Evolutionary conservation across 768 basidiomycete species (phyloP).

Genomic region (Termitomyces sp.): DNA sequence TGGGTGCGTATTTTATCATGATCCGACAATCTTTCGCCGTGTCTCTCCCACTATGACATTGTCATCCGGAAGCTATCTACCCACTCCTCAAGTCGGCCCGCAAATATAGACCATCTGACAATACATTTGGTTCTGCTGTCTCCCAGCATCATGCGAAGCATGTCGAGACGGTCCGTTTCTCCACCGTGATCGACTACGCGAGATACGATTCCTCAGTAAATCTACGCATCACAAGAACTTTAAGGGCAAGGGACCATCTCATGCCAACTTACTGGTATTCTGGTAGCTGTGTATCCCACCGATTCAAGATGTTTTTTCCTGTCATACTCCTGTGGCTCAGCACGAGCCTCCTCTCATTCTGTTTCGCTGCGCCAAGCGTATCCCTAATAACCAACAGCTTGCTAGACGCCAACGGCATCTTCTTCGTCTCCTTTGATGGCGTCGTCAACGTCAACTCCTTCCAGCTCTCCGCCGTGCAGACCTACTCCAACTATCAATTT

Average conservation of each 20-base stretch:
- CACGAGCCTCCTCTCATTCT: constrained; percentile 9
- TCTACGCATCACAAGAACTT: not conserved
- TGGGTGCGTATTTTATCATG: not conserved
- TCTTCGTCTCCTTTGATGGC: constrained; percentile 43
- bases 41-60: not conserved
- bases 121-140: not conserved
- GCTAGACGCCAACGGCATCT: constrained; percentile 38
- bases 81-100: not conserved
- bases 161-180: constrained; percentile 6
- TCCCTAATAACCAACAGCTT: constrained; percentile 34
- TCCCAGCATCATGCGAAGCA: constrained; percentile 1
- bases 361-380: constrained; percentile 34
- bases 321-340: constrained; percentile 6
- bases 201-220: not conserved
- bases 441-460: constrained; percentile 47
- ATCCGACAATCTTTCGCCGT: too few species aligned
- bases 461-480: constrained; percentile 38
- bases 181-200: constrained; percentile 2
- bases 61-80: not conserved
- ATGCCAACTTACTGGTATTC: not conserved
- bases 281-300: not conserved
- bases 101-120: constrained; percentile 7
- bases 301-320: constrained; percentile 6
- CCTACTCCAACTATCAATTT: constrained; percentile 37
- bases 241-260: not conserved